phyloP scores from a whole-genome alignment of 257 asterid genomes.

The Mentha longifolia region DNA sequence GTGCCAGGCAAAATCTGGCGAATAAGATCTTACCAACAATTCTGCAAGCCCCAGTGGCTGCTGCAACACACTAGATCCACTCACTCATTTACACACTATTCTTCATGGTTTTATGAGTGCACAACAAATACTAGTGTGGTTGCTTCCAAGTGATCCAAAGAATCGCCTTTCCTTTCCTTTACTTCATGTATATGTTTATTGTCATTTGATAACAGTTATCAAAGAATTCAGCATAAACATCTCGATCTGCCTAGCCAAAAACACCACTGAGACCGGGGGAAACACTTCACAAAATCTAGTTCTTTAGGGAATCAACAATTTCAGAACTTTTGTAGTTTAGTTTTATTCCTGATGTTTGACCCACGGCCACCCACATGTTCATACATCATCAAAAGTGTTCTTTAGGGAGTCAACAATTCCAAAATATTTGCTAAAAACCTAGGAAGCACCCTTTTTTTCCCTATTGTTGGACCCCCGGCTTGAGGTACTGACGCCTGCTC shows the following conservation, averaged over 20 bases:
- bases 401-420: background rate
- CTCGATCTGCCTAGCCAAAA: background rate
- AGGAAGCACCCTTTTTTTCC: too few relatives aligned
- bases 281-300: background rate
- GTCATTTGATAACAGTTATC: background rate
- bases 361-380: background rate
- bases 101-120: background rate
- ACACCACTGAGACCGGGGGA: background rate
- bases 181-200: background rate
- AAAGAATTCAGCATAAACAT: background rate
- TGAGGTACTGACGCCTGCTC: background rate
- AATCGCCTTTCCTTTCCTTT: background rate
- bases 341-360: background rate
- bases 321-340: background rate
- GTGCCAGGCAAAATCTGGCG: background rate
- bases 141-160: background rate
- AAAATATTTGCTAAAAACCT: background rate
- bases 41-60: background rate
- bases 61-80: background rate
- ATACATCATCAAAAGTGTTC: background rate
- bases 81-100: background rate
- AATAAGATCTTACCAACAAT: slow-evolving; percentile 6
- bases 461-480: background rate
- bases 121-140: background rate
- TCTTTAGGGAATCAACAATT: background rate